Evolutionary conservation across 2,329 filamentous ascomycete genomes (phyloP), one percentile per base, ranked within the genome.

Genomic region (Colletotrichum siamense): DNA sequence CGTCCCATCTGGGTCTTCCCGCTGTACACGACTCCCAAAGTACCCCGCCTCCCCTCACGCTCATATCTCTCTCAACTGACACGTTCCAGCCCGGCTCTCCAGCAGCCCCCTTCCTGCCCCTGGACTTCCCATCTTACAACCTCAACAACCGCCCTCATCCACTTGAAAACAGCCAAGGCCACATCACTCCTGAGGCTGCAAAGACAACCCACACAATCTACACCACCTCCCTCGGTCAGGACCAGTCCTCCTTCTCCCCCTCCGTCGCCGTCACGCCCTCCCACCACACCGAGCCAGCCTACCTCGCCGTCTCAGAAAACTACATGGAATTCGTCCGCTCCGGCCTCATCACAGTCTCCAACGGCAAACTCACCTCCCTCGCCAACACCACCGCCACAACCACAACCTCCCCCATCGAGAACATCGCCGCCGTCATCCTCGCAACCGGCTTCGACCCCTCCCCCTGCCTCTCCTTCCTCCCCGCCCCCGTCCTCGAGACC

Each of bases 251-350:
- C 12, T 89, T 90, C 81, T 90, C 85, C 8, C 83, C 80, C 24
- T 62, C 77, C 49, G 73, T 80, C n/a, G 71, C 76, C 28, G 82
- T 90, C 8, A 81, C 83, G 2, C 82, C 82, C 7, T 79, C 84
- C 1, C 83, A 89, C 24, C 84, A 86, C 5, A 82, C 86, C 3
- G 84, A 89, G n/a, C 92, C 92, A 1, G 90, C 92, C 0, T 94
- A 92, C 81, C 86, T 96, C 8, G 92, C 92, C 10, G 90, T 95
- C 70, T 94, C 93, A 67, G 93, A 95, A 78, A 90, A 90, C 76
- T 97, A 98, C 80, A 84, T 90, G 32, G 93, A 95, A 69, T 95
- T 95, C 80, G 94, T 96, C 16, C 90, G 94, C 36, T 91, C 91
- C 1, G 92, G 92, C 0, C 83, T 89, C 13, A 92, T 95, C 64